Evolutionary conservation across 257 asterid species (phyloP), one percentile per base, ranked within the genome.

Genomic region (Cinchona pubescens): DNA sequence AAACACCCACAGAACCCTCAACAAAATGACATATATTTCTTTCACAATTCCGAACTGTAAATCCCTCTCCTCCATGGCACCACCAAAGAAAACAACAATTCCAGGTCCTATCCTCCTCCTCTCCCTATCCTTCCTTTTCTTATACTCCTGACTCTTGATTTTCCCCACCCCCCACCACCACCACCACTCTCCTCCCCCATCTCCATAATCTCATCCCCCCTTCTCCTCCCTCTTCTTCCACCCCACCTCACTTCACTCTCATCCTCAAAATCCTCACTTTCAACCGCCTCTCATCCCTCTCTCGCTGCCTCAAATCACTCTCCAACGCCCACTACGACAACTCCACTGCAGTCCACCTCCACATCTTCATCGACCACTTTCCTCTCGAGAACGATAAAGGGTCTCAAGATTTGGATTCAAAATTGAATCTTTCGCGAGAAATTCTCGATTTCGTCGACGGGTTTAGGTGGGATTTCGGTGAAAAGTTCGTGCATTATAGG

Each of bases 241-340:
- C 86, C 87, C 23, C 82, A 85, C 71, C 87, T 19, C 82, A 85
- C 69, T 88, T 95, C 88, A 88, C 96, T 14, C 87, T 95, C 81
- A 78, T 86, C 84, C 83, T 95, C 92, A 95, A 95, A 84, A 79
- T 95, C 74, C 96, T 95, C 80, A 87, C 99, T 1, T 95, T 75
- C 90, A 86, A 91, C 76, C 96, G 98, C 63, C 83, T 89, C 43
- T 37, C 89, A 13, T 90, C 98, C 40, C 91, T 95, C 85, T 82
- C 96, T 64, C 96, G 98, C 70, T 95, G 98, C 70, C 92, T 92
- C 78, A 72, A 76, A 67, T 95, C 98, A 32, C 98, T 92, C 71
- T 77, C 97, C 19, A 75, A 60, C 21, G 96, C 99, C 59, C 87
- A 83, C 75, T 95, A 95, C 83, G 98, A 92, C 61, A 66, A 35